phyloP scores from a whole-genome alignment of 768 basidiomycete genomes.

The Collybia sordida region DNA sequence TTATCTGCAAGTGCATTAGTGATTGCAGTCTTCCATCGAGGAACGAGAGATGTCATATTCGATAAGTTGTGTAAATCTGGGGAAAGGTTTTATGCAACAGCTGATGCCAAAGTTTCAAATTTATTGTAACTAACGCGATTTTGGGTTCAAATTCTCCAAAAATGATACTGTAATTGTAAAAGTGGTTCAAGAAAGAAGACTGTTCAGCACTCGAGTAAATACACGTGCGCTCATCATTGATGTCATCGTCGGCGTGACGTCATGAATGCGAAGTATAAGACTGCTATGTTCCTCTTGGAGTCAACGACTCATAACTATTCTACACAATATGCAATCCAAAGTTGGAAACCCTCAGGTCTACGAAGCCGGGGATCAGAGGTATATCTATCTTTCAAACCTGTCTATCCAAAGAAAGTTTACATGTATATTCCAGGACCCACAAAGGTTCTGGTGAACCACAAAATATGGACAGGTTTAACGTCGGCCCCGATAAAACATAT shows the following conservation, averaged over 20 bases:
- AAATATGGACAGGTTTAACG: constrained; percentile 30
- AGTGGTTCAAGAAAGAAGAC: no score
- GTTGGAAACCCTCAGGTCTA: constrained; percentile 49
- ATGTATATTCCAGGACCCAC: background rate
- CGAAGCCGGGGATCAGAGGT: constrained; percentile 50
- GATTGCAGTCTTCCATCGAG: constrained; percentile 51
- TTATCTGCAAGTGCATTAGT: constrained; percentile 38
- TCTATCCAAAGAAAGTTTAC: background rate
- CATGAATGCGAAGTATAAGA: no score
- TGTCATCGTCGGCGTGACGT: background rate
- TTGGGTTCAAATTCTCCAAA: no score
- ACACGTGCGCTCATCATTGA: background rate
- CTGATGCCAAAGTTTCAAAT: no score
- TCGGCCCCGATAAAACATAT: constrained; percentile 32
- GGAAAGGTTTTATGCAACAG: no score
- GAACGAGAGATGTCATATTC: constrained; percentile 22
- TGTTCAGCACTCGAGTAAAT: no score
- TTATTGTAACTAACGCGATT: no score
- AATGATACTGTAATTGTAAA: no score
- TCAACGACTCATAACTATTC: no score
- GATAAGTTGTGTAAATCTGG: no score
- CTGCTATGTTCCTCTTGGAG: no score
- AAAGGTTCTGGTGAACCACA: background rate
- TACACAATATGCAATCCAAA: constrained; percentile 42
- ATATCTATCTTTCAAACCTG: constrained; percentile 6